phyloP scores from a whole-genome alignment of 1,284 basidiomycete genomes.

The Golubevia pallescens region DNA sequence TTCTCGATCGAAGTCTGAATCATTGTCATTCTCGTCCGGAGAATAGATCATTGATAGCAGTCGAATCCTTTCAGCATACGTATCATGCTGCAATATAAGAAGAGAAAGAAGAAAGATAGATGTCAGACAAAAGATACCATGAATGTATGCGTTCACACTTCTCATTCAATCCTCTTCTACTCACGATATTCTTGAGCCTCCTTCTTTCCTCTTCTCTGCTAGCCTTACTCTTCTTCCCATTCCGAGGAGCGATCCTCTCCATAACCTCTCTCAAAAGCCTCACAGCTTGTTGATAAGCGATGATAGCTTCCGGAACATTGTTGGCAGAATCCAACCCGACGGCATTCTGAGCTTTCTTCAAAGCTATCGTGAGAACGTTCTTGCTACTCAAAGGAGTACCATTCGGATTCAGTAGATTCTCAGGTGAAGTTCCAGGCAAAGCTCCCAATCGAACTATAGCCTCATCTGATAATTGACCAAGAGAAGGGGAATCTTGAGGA shows the following conservation, averaged over 20 bases:
- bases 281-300: conserved; percentile 49
- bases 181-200: conserved; percentile 39
- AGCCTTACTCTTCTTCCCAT: conserved; percentile 28
- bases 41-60: conserved; percentile 48
- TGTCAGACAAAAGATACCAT: neutral
- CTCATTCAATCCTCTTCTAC: conserved; percentile 2
- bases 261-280: conserved; percentile 51
- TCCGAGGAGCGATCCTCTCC: conserved; percentile 42
- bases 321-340: conserved; percentile 50
- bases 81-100: conserved; percentile 28
- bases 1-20: conserved; percentile 5
- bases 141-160: neutral
- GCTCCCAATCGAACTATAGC: neutral
- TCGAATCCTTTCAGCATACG: conserved; percentile 51
- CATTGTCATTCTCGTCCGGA: conserved; percentile 20
- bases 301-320: conserved; percentile 50
- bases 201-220: conserved; percentile 48
- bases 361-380: conserved; percentile 49
- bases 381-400: conserved; percentile 43
- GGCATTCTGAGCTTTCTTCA: conserved; percentile 51
- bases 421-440: neutral
- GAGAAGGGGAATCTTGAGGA: neutral
- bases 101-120: neutral
- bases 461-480: neutral
- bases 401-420: conserved; percentile 39